These are phyloP conservation scores for Microstroma glucosiphilum DNA, from an alignment of 1,284 basidiomycete genomes.

Conservation along the genomic window DNA sequence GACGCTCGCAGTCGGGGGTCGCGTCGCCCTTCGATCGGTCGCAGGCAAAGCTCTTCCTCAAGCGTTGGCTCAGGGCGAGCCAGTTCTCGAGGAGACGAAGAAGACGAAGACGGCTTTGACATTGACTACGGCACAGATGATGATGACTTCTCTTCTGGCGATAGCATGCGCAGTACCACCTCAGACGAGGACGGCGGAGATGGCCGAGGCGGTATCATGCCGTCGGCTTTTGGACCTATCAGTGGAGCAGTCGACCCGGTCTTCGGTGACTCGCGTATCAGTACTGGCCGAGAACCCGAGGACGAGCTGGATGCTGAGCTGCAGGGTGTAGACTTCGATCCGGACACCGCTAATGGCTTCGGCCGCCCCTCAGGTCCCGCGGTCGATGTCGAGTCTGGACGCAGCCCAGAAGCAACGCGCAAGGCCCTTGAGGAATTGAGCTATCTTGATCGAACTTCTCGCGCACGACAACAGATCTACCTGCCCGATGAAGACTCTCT, in stretches of 20 bases:
- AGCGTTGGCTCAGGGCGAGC: constrained; percentile 20
- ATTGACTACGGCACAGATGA: constrained; percentile 31
- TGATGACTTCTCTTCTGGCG: constrained; percentile 16
- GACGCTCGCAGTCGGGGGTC: constrained; percentile 29
- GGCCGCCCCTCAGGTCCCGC: constrained; percentile 12
- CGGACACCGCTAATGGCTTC: constrained; percentile 15
- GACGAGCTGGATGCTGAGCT: constrained; percentile 41
- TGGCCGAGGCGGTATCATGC: constrained; percentile 33
- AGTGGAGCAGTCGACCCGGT: constrained; percentile 41
- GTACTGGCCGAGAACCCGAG: constrained; percentile 33
- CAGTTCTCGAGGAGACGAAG: constrained; percentile 10
- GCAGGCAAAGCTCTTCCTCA: constrained; percentile 23
- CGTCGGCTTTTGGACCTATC: constrained; percentile 42
- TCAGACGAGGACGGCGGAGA: constrained; percentile 37
- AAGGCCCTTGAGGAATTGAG: constrained; percentile 19
- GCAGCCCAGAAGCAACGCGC: constrained; percentile 5
- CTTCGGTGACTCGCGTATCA: constrained; percentile 41
- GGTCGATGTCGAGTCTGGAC: constrained; percentile 5
- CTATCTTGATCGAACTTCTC: constrained; percentile 43
- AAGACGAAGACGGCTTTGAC: constrained; percentile 33
- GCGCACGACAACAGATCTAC: constrained; percentile 69
- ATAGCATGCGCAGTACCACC: constrained; percentile 16
- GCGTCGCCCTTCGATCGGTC: constrained; percentile 26
- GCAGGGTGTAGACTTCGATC: constrained; percentile 16
- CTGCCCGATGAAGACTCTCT: constrained; percentile 85